These are phyloP conservation scores for Dendrocalamus latiflorus DNA, from an alignment of 202 grass and related monocot species.

Conservation along the genomic window DNA sequence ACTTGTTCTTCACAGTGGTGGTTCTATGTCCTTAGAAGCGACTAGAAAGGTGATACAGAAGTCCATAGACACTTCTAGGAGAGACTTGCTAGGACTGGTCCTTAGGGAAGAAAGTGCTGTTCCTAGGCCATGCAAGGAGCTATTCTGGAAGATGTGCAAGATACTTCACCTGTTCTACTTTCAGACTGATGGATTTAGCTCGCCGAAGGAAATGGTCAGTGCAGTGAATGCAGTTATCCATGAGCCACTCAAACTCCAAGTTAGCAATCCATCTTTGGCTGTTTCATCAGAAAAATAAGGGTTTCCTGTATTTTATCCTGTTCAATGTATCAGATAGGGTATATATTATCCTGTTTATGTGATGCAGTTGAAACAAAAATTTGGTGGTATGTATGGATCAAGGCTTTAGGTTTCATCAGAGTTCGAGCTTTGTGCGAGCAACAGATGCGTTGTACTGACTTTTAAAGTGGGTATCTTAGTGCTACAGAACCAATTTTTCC, in stretches of 20 bases:
- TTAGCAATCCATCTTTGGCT: neutral
- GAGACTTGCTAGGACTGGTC: conserved; percentile 53
- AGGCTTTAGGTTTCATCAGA: too few species aligned
- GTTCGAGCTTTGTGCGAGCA: too few species aligned
- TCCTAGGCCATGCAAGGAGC: conserved; percentile 52
- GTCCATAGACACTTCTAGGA: conserved; percentile 27
- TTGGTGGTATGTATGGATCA: too few species aligned
- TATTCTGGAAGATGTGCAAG: conserved; percentile 85
- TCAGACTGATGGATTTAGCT: conserved; percentile 49
- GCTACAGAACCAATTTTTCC: neutral
- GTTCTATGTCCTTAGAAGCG: conserved; percentile 36
- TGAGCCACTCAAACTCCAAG: conserved; percentile 27
- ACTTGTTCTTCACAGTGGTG: conserved; percentile 29
- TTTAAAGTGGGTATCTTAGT: neutral
- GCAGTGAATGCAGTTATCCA: conserved; percentile 58
- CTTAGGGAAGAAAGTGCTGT: conserved; percentile 43
- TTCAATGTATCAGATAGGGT: too few species aligned
- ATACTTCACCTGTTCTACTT: conserved; percentile 57
- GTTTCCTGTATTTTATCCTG: too few species aligned
- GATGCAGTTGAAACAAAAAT: too few species aligned
- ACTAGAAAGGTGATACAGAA: conserved; percentile 21
- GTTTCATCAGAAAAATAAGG: neutral
- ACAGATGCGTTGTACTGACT: neutral
- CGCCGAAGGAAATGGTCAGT: conserved; percentile 32
- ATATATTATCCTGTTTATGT: too few species aligned